Percentiles rank a stretch among this genome's conserved stretches.
Conservation (phyloP, 176 grass and related monocot species). For the Oryza brachyantha region DNA sequence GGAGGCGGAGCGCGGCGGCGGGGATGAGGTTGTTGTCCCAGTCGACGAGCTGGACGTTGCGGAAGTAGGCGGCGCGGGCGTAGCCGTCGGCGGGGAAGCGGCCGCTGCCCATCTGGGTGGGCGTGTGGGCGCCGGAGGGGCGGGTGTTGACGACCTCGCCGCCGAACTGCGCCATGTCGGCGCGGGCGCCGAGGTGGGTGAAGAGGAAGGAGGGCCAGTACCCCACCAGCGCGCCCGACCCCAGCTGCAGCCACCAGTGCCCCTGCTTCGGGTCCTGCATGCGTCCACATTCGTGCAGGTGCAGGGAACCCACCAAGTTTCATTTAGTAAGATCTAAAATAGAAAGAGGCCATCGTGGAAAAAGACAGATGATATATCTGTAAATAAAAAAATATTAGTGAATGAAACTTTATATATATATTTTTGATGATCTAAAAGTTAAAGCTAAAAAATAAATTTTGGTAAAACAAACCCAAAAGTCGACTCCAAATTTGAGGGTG, state of each 20-base stretch:
- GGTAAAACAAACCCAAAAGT: too few species aligned
- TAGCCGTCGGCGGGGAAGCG: conserved; percentile 59
- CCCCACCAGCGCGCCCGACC: conserved; percentile 52
- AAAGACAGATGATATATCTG: too few species aligned
- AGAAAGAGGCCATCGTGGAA: too few species aligned
- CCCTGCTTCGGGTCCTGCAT: conserved; percentile 82
- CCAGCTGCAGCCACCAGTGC: conserved; percentile 88
- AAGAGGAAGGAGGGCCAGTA: conserved; percentile 88
- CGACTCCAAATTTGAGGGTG: too few species aligned
- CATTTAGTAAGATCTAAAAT: too few species aligned
- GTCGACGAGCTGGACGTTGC: conserved; percentile 69
- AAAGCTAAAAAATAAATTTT: too few species aligned
- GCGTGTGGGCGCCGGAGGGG: conserved; percentile 56
- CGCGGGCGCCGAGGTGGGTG: conserved; percentile 60
- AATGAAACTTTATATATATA: too few species aligned
- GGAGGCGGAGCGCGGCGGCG: conserved; percentile 46
- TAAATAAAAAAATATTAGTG: too few species aligned
- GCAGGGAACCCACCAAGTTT: too few species aligned
- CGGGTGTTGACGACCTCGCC: conserved; percentile 78
- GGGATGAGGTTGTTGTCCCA: conserved; percentile 82
- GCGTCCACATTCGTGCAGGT: background rate
- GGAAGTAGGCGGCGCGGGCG: conserved; percentile 69
- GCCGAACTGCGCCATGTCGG: conserved; percentile 89
- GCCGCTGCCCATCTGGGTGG: conserved; percentile 85
- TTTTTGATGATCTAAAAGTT: too few species aligned